Evolutionary conservation across 345 rosid species (phyloP).

Genomic region (Isatis tinctoria): DNA sequence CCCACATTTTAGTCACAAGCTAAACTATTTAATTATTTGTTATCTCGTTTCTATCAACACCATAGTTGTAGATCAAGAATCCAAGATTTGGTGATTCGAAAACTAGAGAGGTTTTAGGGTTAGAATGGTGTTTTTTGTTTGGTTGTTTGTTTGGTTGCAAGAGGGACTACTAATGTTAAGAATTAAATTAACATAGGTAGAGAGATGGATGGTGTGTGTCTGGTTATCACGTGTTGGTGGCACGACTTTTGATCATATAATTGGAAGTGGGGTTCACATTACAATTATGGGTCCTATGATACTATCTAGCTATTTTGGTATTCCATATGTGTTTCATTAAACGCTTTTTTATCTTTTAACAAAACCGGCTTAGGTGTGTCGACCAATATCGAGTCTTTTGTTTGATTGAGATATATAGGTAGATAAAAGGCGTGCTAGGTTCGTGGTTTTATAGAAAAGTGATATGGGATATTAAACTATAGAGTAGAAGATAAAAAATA

Average conservation of each 20-base stretch:
- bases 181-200: conserved; percentile 23
- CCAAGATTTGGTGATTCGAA: background rate
- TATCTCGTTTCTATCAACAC: background rate
- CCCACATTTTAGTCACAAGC: background rate
- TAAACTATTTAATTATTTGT: background rate
- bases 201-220: conserved; percentile 10
- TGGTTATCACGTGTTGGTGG: conserved; percentile 26
- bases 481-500: background rate
- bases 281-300: background rate
- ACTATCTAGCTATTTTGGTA: conserved; percentile 16
- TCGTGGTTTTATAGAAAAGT: conserved; percentile 8
- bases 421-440: background rate
- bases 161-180: conserved; percentile 14
- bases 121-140: conserved; percentile 22
- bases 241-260: conserved; percentile 34
- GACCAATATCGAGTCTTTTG: conserved; percentile 1
- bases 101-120: background rate
- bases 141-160: background rate
- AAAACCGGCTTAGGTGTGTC: conserved; percentile 8
- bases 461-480: background rate
- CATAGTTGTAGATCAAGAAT: background rate
- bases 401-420: background rate
- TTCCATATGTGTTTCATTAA: background rate
- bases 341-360: background rate
- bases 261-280: conserved; percentile 30